These are phyloP conservation scores for Ramularia endophylla DNA, from an alignment of 2,329 filamentous ascomycete species.

Conservation along the genomic window DNA sequence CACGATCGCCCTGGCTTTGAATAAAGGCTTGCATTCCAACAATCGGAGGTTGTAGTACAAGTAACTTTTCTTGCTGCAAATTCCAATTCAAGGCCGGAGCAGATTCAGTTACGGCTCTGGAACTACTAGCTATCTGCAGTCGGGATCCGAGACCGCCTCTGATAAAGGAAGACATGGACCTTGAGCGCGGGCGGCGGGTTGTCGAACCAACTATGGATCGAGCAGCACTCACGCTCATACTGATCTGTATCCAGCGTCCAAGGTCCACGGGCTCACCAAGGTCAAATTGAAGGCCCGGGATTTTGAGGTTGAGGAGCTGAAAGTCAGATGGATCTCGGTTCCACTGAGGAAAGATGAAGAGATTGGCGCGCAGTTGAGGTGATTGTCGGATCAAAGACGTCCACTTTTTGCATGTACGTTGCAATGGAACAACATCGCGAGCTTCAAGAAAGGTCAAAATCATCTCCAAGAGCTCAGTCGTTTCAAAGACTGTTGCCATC, in stretches of 20 bases:
- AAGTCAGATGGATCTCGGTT: conserved; percentile 14
- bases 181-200: conserved; percentile 9
- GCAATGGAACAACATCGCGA: conserved; percentile 14
- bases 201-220: conserved; percentile 7
- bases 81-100: too few species aligned
- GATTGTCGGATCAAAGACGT: conserved; percentile 14
- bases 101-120: too few species aligned
- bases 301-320: conserved; percentile 17
- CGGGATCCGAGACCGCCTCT: too few species aligned
- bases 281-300: conserved; percentile 21
- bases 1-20: background rate
- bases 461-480: conserved; percentile 22
- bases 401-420: conserved; percentile 17
- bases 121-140: too few species aligned
- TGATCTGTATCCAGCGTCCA: conserved; percentile 23
- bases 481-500: conserved; percentile 16
- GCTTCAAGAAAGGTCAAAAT: conserved; percentile 18
- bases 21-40: conserved; percentile 23
- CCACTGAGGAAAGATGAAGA: conserved; percentile 21
- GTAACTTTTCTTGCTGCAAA: too few species aligned
- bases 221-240: conserved; percentile 18
- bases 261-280: conserved; percentile 16
- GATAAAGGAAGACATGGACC: conserved; percentile 10
- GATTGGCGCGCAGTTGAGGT: conserved; percentile 20
- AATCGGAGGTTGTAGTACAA: conserved; percentile 23